Conservation (phyloP, 2,329 filamentous ascomycete species). For the Pestalotiopsis fici region DNA sequence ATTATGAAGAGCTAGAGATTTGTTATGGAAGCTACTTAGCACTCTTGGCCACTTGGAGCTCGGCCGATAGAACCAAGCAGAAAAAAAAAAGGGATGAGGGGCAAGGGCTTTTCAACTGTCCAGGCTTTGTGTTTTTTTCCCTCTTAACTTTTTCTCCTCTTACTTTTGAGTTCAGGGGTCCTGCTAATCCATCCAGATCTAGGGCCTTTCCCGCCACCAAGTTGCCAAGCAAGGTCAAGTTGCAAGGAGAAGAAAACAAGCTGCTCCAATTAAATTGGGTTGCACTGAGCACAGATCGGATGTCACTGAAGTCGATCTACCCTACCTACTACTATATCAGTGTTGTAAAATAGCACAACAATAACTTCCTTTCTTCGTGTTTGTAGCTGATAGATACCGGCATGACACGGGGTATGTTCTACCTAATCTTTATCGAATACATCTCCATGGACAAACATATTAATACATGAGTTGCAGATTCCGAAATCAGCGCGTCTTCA, state of each 20-base stretch:
- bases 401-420: not conserved
- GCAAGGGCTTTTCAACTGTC: not conserved
- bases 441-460: too few species aligned
- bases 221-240: not conserved
- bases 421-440: too few species aligned
- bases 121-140: not conserved
- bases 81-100: conserved; percentile 2
- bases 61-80: not conserved
- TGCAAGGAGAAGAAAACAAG: not conserved
- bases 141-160: not conserved
- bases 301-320: not conserved
- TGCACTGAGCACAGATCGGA: not conserved
- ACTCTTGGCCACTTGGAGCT: not conserved
- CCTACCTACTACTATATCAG: not conserved
- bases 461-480: not conserved
- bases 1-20: too few species aligned
- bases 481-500: not conserved
- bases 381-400: too few species aligned
- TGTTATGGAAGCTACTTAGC: too few species aligned
- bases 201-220: not conserved
- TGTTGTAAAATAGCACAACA: not conserved
- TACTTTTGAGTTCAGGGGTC: not conserved
- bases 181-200: not conserved
- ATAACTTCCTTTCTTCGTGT: not conserved
- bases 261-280: not conserved